phyloP scores from a whole-genome alignment of 73 alveolate species.

The Durusdinium trenchii region DNA sequence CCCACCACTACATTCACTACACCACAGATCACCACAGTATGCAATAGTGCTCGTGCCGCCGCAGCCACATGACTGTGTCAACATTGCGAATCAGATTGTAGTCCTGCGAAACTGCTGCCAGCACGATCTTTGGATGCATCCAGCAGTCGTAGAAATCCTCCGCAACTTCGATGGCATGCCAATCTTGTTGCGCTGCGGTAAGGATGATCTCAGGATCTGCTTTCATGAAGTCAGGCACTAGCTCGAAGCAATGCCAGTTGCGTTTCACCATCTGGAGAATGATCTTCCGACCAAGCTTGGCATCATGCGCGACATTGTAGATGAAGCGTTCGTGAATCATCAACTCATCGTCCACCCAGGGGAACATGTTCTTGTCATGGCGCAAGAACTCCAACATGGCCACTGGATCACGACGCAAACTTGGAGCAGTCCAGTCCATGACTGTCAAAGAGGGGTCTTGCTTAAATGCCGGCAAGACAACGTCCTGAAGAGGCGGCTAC shows the following conservation, averaged over 20 bases:
- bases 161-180: conserved; percentile 80
- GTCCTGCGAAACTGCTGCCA: conserved; percentile 67
- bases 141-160: conserved; percentile 87
- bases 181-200: conserved; percentile 47
- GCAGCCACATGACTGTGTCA: conserved; percentile 36
- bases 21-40: too few relatives aligned
- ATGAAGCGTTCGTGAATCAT: background rate
- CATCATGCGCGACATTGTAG: background rate
- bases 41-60: background rate
- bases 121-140: conserved; percentile 62
- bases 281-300: conserved; percentile 49
- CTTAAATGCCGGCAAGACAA: conserved; percentile 43
- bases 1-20: too few relatives aligned
- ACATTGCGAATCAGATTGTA: conserved; percentile 30
- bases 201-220: conserved; percentile 67
- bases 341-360: conserved; percentile 34
- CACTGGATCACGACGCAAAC: background rate
- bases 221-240: conserved; percentile 48
- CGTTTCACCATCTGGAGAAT: conserved; percentile 17
- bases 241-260: conserved; percentile 46
- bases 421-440: conserved; percentile 65
- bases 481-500: background rate
- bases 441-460: conserved; percentile 59
- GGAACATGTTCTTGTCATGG: conserved; percentile 22
- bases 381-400: conserved; percentile 61